Percentiles rank a stretch among this genome's conserved stretches.
These are phyloP conservation scores for Miamiensis avidus DNA, from an alignment of 169 alveolate species.

Conservation along the genomic window DNA sequence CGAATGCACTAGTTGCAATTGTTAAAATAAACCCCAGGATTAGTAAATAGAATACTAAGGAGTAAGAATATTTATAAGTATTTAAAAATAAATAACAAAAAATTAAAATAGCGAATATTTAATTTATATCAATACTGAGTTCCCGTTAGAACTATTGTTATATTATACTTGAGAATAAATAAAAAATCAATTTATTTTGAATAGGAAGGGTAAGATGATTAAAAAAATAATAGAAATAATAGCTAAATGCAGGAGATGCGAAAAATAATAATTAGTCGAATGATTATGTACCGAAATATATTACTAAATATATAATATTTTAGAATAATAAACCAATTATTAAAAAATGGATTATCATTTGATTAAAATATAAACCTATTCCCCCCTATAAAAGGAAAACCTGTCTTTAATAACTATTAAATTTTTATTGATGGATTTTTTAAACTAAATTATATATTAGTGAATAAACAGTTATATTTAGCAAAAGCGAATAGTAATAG, in stretches of 20 bases:
- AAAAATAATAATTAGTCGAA: too few relatives aligned
- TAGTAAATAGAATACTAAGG: conserved; percentile 14
- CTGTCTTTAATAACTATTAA: background rate
- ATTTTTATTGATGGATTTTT: background rate
- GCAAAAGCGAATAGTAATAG: background rate
- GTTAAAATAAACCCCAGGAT: conserved; percentile 4
- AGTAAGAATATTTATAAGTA: background rate
- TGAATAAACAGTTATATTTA: background rate
- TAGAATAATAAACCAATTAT: too few relatives aligned
- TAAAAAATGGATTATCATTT: too few relatives aligned
- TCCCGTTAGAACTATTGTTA: background rate
- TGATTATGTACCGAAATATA: too few relatives aligned
- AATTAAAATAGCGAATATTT: background rate
- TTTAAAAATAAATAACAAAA: background rate
- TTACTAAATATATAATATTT: too few relatives aligned
- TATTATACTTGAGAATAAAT: background rate
- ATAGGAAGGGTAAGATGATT: background rate
- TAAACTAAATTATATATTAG: background rate
- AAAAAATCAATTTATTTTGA: background rate
- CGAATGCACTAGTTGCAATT: conserved; percentile 8
- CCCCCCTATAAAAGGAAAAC: background rate
- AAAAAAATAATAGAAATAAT: background rate
- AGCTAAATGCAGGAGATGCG: background rate
- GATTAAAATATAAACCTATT: too few relatives aligned
- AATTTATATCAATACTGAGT: background rate